Percentiles rank a stretch among this genome's conserved stretches.
Evolutionary conservation across 2,329 filamentous ascomycete species (phyloP).

Genomic region (Pseudocercospora musae): DNA sequence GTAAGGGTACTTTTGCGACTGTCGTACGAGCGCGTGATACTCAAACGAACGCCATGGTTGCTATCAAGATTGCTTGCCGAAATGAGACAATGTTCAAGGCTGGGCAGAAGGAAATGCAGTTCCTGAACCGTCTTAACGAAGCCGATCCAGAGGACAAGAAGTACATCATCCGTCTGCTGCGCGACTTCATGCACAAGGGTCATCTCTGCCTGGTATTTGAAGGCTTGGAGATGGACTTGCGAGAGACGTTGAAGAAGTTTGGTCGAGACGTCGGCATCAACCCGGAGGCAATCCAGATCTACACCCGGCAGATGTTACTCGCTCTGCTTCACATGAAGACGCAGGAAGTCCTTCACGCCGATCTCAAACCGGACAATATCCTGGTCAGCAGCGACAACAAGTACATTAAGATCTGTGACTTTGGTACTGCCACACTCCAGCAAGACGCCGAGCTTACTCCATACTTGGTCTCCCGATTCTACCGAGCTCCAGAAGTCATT

Average conservation of each 20-base stretch:
- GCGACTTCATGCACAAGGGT: constrained; percentile 87
- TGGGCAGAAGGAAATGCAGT: constrained; percentile 90
- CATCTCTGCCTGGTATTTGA: constrained; percentile 98
- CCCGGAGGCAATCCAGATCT: constrained; percentile 77
- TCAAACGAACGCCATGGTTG: constrained; percentile 67
- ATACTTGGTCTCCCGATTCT: constrained; percentile 95
- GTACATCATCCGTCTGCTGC: constrained; percentile 83
- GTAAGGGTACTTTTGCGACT: constrained; percentile 93
- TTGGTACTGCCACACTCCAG: constrained; percentile 91
- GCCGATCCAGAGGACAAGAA: constrained; percentile 86
- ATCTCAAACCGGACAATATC: constrained; percentile 97
- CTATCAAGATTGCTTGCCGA: constrained; percentile 96
- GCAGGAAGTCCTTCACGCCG: constrained; percentile 90
- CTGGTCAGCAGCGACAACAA: constrained; percentile 80
- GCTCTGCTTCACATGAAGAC: constrained; percentile 83
- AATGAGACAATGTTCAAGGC: constrained; percentile 75
- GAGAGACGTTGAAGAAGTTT: constrained; percentile 93
- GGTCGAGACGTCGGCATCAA: constrained; percentile 93
- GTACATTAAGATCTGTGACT: constrained; percentile 88
- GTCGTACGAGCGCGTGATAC: constrained; percentile 86
- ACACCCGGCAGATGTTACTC: constrained; percentile 91
- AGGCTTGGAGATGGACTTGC: constrained; percentile 84
- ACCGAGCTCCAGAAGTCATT: constrained; percentile 94
- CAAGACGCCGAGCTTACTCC: constrained; percentile 90
- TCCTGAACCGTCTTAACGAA: constrained; percentile 80